A percentile compares a stretch with the other conserved stretches of the same genome.
These are phyloP conservation scores for Starmera dryadoides DNA, from an alignment of 805 yeast genomes.

Conservation along the genomic window DNA sequence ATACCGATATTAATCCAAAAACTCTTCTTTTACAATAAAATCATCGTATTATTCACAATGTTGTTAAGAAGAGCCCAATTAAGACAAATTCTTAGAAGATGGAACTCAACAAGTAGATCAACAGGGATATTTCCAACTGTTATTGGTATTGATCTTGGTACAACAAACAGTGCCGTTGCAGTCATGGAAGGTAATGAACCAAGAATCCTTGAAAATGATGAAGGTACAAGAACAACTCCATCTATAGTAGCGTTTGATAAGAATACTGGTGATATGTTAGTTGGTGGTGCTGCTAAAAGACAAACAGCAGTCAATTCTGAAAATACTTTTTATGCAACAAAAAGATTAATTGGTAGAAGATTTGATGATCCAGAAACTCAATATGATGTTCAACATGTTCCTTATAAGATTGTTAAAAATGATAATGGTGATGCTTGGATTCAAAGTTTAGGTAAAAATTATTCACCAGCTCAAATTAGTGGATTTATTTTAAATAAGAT, in stretches of 20 bases:
- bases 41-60: too few species aligned
- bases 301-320: conserved; percentile 71
- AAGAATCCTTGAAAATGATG: conserved; percentile 65
- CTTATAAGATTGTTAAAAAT: conserved; percentile 54
- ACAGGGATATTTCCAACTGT: conserved; percentile 24
- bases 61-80: too few species aligned
- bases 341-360: conserved; percentile 71
- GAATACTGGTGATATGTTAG: conserved; percentile 32
- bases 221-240: conserved; percentile 76
- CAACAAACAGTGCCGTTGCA: conserved; percentile 85
- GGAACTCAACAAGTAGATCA: neutral
- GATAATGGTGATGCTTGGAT: conserved; percentile 67
- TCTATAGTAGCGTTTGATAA: conserved; percentile 64
- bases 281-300: conserved; percentile 70
- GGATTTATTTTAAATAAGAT: conserved; percentile 56
- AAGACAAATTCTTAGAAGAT: too few species aligned
- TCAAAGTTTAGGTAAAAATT: conserved; percentile 29
- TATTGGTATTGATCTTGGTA: conserved; percentile 78
- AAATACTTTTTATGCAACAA: conserved; percentile 77
- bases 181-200: conserved; percentile 59
- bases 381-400: conserved; percentile 53
- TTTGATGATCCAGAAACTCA: conserved; percentile 65
- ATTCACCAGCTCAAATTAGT: conserved; percentile 69
- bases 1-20: too few species aligned
- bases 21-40: too few species aligned